Base-by-base conservation (phyloP, 306 rosid genomes). In the Corylus heterophylla region DNA sequence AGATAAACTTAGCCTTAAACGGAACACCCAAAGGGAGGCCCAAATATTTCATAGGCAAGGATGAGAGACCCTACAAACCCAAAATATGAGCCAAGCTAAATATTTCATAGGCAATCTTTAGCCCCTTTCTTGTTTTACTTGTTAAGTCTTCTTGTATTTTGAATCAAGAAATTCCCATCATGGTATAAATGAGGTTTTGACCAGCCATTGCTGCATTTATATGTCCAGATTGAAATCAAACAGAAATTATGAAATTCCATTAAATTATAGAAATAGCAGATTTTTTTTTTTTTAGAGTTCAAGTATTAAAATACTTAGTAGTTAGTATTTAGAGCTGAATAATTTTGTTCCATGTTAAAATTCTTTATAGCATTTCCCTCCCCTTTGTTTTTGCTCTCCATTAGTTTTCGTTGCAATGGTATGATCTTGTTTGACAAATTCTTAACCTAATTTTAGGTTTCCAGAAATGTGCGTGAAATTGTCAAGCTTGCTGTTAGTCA, bases 401-500 rank as follows among this genome's bases (percentile, higher is more conserved):
- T 55, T 54, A 49, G 27, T 67, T 54, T 54, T 42, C 44, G 44
- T 66, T 50, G 74, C 56, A 63, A 70, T 75, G 25, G 31, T 49
- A 47, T 62, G 52, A 12, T 76, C 83, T 79, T 74, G 66, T 16
- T 42, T 66, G 79, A 67, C 62, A 52, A 59, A 76, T 77, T 51
- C 64, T 83, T 63, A 54, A 16, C 74, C 71, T 71, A 66, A 64
- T 76, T 48, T 76, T 82, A 96, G 98, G 88, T 93, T 68, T 87
- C 98, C 37, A 91, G 86, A 81, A 92, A 82, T 80, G 90, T 92
- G 79, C 99, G 97, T 69, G 96, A 91, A 80, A 85, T 96, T 77
- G 92, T 93, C 87, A 96, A 89, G 89, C 90, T 89, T 85, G 97
- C 98, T 59, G 79, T 92, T 35, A 92, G 83, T 83, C 96, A 96